These are phyloP conservation scores for Phytopythium chamaehyphon DNA, from an alignment of 352 stramenopile species.

Conservation along the genomic window DNA sequence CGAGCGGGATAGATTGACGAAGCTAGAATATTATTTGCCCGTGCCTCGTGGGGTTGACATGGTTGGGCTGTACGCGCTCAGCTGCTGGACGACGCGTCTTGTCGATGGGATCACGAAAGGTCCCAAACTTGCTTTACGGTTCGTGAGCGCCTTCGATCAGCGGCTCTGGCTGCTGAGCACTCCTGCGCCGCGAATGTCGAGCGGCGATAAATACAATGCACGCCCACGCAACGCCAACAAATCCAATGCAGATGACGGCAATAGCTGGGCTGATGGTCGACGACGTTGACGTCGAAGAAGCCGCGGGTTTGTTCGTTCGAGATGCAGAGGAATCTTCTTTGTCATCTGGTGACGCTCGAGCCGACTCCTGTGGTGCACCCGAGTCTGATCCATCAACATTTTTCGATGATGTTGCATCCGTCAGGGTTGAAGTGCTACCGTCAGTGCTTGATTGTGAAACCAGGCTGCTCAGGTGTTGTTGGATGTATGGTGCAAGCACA, in stretches of 20 bases:
- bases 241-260: conserved; percentile 51
- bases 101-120: too few species aligned
- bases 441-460: conserved; percentile 4
- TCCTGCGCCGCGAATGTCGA: conserved; percentile 6
- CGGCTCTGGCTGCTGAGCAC: conserved; percentile 1
- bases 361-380: too few species aligned
- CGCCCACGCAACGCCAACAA: conserved; percentile 39
- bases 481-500: conserved; percentile 46
- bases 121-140: neutral
- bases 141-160: conserved; percentile 1
- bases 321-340: neutral
- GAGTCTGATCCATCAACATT: neutral
- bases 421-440: conserved; percentile 2
- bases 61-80: too few species aligned
- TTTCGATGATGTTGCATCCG: conserved; percentile 3
- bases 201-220: conserved; percentile 51
- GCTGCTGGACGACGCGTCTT: too few species aligned
- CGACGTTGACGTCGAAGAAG: conserved; percentile 4
- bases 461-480: conserved; percentile 37
- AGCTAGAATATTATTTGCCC: too few species aligned
- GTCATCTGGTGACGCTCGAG: neutral
- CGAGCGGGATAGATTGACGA: too few species aligned
- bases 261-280: conserved; percentile 18
- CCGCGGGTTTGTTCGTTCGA: conserved; percentile 1
- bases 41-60: too few species aligned